These are phyloP conservation scores for Atkinsonella hypoxylon DNA, from an alignment of 2,329 filamentous ascomycete genomes.

Conservation along the genomic window DNA sequence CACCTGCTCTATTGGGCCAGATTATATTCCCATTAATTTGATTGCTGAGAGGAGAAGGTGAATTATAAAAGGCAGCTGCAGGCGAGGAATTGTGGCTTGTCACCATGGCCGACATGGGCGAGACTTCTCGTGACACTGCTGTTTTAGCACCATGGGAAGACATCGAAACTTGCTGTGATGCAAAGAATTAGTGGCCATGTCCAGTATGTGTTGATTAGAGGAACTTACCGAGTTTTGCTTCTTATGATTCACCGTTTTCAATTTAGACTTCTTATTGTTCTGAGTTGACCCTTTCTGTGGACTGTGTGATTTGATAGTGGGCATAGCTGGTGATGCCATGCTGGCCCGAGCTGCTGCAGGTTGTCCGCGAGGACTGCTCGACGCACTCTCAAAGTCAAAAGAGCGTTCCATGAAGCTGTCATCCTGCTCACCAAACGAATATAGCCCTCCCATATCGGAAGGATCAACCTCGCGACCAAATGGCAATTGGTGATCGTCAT, in stretches of 20 bases:
- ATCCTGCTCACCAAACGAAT: conserved; percentile 20
- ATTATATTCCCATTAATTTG: conserved; percentile 18
- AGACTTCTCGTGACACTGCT: conserved; percentile 38
- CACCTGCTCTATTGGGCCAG: conserved; percentile 24
- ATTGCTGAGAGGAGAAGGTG: conserved; percentile 32
- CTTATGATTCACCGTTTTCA: conserved; percentile 18
- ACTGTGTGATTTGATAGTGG: conserved; percentile 25
- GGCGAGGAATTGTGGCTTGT: conserved; percentile 43
- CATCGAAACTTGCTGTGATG: conserved; percentile 36
- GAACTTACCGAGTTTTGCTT: conserved; percentile 31
- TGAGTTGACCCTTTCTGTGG: conserved; percentile 15
- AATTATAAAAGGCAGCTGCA: conserved; percentile 29
- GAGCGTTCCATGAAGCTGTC: conserved; percentile 35
- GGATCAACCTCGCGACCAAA: conserved; percentile 18
- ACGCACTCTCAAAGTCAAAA: conserved; percentile 47
- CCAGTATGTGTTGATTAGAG: background rate
- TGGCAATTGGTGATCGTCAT: conserved; percentile 26
- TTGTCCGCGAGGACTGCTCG: conserved; percentile 39
- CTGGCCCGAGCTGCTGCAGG: conserved; percentile 14
- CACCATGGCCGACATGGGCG: conserved; percentile 39
- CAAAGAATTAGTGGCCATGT: conserved; percentile 15
- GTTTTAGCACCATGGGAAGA: conserved; percentile 36
- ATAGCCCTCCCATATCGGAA: conserved; percentile 18
- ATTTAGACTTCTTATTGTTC: conserved; percentile 9
- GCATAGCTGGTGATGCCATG: conserved; percentile 32